Conservation (phyloP, 225 moss, liverwort and hornwort species). For the Lunularia cruciata region DNA sequence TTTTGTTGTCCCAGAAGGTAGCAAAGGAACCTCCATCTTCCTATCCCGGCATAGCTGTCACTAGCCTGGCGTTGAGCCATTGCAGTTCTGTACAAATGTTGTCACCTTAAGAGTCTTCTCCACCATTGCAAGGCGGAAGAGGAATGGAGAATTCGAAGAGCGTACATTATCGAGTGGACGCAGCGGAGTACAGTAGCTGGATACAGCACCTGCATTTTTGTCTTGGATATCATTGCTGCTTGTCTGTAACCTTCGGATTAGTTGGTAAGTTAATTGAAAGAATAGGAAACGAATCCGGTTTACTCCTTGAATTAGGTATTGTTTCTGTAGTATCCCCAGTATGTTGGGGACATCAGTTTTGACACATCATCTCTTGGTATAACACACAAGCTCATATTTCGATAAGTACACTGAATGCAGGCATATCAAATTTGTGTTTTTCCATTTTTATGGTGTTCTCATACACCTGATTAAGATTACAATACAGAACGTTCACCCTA, state of each 20-base stretch:
- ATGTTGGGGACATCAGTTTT: slow-evolving; percentile 12
- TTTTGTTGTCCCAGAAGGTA: slow-evolving; percentile 40
- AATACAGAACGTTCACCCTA: not conserved
- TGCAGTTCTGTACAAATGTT: not conserved
- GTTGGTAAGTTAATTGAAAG: not conserved
- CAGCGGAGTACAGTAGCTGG: not conserved
- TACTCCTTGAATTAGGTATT: not conserved
- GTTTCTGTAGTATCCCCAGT: slow-evolving; percentile 4
- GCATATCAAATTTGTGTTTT: not conserved
- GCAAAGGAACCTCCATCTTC: not conserved
- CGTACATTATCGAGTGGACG: not conserved
- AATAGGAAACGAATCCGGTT: not conserved
- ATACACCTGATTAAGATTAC: not conserved
- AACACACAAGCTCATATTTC: not conserved
- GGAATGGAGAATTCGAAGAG: not conserved
- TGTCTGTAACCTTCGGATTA: not conserved
- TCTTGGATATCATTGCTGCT: not conserved
- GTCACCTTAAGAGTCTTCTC: not conserved
- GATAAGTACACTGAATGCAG: slow-evolving; percentile 3
- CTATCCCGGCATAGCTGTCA: not conserved
- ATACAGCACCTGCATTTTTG: not conserved
- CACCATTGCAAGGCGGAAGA: slow-evolving; percentile 3
- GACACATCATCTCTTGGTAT: slow-evolving; percentile 7
- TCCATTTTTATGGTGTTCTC: not conserved
- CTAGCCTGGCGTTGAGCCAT: not conserved